Evolutionary conservation across 2,329 filamentous ascomycete species (phyloP), one percentile per base, ranked within the genome.

Genomic region (Cordyceps sp.): DNA sequence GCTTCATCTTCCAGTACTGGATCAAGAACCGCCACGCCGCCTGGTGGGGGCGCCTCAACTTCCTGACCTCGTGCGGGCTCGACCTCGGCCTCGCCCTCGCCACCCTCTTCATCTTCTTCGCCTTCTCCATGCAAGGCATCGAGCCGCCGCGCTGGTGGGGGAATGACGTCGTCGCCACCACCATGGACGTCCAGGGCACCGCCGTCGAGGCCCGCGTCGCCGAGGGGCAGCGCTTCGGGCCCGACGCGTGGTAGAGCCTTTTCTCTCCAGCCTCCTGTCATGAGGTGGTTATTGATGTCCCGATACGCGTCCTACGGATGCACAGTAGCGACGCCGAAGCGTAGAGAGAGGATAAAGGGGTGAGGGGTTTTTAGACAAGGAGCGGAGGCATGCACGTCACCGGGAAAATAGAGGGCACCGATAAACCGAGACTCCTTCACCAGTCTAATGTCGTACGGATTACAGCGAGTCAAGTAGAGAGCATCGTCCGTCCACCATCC

Each of bases 31-130:
- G 64, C 12, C 64, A 70, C 48, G 72, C 71, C 38, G 64, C 57
- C 19, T 84, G 78, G 78, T 84, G 79, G 79, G 70, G 68, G 51
- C 64, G 74, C 18, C 69, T 80, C 46, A 83, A 82, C 55, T 83
- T 79, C 44, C 54, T 83, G 37, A 76, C 78, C 0, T 76, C 73
- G 10, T 78, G 75, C 0, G 78, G 69, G 0, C 58, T 84, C 30
- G 78, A 83, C 41, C 60, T 79, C 10, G 78, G 78, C 2, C 59
- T 83, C 2, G 74, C 73, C 2, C 55, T 83, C 18, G 64, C 61
- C 14, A 81, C 77, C 2, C 61, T 83, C 27, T 53, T 79, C 37
- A 73, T 82, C 40, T 81, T 84, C 57, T 70, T 83, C 38, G 67
- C 70, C 0, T 70, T 84, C 38, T 72, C 72, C 2, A 53, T 83